Percentiles rank a stretch among this genome's conserved stretches.
These are phyloP conservation scores for Solanum etuberosum DNA, from an alignment of 257 asterid species.

Conservation along the genomic window DNA sequence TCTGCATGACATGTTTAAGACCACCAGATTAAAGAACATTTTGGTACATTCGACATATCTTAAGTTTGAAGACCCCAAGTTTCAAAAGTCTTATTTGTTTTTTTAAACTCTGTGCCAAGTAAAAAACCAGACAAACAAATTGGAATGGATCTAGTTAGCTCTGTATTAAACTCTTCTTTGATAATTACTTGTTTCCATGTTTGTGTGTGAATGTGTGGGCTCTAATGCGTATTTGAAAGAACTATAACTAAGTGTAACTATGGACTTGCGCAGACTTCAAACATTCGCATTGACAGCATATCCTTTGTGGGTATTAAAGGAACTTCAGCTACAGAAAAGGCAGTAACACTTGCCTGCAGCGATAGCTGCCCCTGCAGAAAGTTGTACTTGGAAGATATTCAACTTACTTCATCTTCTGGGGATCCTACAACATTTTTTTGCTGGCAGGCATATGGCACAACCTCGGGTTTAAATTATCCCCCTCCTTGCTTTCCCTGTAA, in stretches of 20 bases:
- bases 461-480: constrained; percentile 40
- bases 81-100: background rate
- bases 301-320: constrained; percentile 49
- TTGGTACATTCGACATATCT: background rate
- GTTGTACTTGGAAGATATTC: constrained; percentile 43
- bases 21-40: background rate
- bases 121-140: background rate
- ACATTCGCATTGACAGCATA: constrained; percentile 36
- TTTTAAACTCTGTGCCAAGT: background rate
- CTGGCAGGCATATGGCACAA: constrained; percentile 76
- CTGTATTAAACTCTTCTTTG: background rate
- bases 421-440: constrained; percentile 36
- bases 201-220: background rate
- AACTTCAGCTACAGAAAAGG: constrained; percentile 62
- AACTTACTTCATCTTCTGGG: constrained; percentile 26
- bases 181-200: background rate
- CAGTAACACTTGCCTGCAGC: constrained; percentile 53
- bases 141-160: background rate
- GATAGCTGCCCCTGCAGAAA: constrained; percentile 56
- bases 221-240: background rate
- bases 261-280: constrained; percentile 46
- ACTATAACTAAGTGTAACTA: background rate
- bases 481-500: constrained; percentile 48
- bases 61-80: background rate
- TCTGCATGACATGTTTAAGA: background rate